Conservation (phyloP, 345 rosid species). For the Sisymbrium altissimum region DNA sequence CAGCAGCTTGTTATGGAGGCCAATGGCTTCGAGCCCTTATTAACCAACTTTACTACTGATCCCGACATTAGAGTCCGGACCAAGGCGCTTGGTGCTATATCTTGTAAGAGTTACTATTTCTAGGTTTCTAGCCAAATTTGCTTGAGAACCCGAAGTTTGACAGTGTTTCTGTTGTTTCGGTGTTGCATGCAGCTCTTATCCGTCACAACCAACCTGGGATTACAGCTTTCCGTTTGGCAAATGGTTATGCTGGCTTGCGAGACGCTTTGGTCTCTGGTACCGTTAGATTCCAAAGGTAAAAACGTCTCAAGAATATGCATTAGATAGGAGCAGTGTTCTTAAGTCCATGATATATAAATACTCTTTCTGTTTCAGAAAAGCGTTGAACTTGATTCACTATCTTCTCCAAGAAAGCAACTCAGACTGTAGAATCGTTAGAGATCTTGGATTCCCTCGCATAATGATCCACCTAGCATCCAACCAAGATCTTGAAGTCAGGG, state of each 20-base stretch:
- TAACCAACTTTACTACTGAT: conserved; percentile 62
- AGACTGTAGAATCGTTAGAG: conserved; percentile 55
- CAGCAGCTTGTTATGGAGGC: conserved; percentile 95
- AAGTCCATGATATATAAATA: not conserved
- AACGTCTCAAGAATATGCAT: not conserved
- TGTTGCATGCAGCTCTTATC: conserved; percentile 71
- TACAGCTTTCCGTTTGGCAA: conserved; percentile 80
- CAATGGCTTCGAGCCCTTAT: conserved; percentile 77
- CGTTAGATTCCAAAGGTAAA: conserved; percentile 79
- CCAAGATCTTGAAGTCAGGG: conserved; percentile 69
- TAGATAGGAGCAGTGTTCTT: not conserved
- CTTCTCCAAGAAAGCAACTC: conserved; percentile 69
- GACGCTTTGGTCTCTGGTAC: conserved; percentile 74
- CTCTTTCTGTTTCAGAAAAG: conserved; percentile 58
- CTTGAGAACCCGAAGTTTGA: not conserved
- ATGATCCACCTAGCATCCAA: conserved; percentile 84
- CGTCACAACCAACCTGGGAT: conserved; percentile 77
- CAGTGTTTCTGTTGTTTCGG: conserved; percentile 17
- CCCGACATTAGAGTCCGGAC: conserved; percentile 63
- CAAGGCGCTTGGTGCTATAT: conserved; percentile 87
- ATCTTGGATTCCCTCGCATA: conserved; percentile 74
- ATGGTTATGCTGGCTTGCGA: conserved; percentile 75
- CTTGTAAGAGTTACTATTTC: conserved; percentile 56
- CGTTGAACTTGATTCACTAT: conserved; percentile 82
- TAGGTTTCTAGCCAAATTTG: not conserved